Conservation (phyloP, 2,329 filamentous ascomycete species). For the Corniculantispora saksenae region DNA sequence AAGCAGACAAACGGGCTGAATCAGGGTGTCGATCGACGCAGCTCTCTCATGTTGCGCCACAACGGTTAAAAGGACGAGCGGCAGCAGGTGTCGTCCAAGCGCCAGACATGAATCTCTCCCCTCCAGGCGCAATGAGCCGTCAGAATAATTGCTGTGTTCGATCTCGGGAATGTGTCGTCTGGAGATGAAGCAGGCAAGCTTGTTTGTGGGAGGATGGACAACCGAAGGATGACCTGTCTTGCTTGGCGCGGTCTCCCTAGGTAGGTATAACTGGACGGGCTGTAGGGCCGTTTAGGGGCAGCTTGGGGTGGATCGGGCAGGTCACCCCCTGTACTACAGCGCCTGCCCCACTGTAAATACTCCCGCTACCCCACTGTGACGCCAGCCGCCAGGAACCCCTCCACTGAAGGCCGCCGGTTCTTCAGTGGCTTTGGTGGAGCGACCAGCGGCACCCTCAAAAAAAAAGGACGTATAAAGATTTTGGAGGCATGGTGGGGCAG, state of each 20-base stretch:
- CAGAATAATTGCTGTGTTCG: not conserved
- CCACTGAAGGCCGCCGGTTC: not conserved
- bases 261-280: not conserved
- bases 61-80: not conserved
- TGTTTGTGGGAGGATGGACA: not conserved
- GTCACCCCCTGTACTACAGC: not conserved
- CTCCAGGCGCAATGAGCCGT: not conserved
- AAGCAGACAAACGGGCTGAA: not conserved
- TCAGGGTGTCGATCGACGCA: not conserved
- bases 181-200: not conserved
- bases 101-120: not conserved
- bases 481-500: slow-evolving; percentile 12
- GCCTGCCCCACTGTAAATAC: not conserved
- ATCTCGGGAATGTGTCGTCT: not conserved
- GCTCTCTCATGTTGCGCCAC: slow-evolving; percentile 9
- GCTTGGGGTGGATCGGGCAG: not conserved
- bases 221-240: not conserved
- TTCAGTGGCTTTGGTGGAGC: not conserved
- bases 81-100: not conserved
- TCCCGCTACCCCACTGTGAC: not conserved
- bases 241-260: not conserved
- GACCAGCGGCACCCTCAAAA: not conserved
- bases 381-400: not conserved
- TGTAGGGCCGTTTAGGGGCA: not conserved
- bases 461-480: not conserved